Conservation (phyloP, 108 stramenopile genomes). For the Schizochytrium sp. region DNA sequence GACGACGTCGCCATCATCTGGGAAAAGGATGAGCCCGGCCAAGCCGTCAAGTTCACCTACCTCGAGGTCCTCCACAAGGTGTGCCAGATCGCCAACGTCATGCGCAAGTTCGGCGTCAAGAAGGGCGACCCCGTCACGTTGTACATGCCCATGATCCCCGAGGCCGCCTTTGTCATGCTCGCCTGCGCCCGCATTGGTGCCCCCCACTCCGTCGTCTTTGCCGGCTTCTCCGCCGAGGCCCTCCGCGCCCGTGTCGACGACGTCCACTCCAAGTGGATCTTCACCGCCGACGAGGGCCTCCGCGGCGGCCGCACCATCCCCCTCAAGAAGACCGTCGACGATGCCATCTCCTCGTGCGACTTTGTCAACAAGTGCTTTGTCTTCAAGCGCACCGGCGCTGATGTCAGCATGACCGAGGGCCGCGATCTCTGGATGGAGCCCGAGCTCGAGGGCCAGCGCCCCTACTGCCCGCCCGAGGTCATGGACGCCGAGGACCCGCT, state of each 20-base stretch:
- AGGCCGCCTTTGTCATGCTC: constrained; percentile 88
- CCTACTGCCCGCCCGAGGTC: constrained; percentile 85
- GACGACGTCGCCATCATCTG: constrained; percentile 68
- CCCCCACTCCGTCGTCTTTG: constrained; percentile 91
- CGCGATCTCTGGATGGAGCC: constrained; percentile 31
- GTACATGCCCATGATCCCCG: constrained; percentile 99
- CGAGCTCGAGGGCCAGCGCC: constrained; percentile 55
- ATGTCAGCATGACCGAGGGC: constrained; percentile 72
- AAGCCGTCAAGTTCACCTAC: constrained; percentile 63
- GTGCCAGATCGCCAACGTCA: constrained; percentile 77
- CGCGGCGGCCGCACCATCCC: constrained; percentile 61
- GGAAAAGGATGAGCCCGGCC: constrained; percentile 77
- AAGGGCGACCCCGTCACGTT: constrained; percentile 32
- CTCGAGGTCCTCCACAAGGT: constrained; percentile 59
- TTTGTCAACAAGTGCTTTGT: constrained; percentile 72
- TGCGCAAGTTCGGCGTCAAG: constrained; percentile 47
- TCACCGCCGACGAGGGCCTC: constrained; percentile 18
- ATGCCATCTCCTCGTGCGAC: constrained; percentile 59
- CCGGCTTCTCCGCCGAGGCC: constrained; percentile 86
- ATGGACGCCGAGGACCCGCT: constrained; percentile 90
- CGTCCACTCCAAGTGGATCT: constrained; percentile 63
- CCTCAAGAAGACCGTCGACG: constrained; percentile 79
- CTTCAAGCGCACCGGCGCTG: constrained; percentile 66
- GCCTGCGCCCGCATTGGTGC: constrained; percentile 95
- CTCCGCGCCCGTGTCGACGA: constrained; percentile 79